Base-by-base conservation (phyloP, 148 eudicot species). In the Suaeda aralocaspica region DNA sequence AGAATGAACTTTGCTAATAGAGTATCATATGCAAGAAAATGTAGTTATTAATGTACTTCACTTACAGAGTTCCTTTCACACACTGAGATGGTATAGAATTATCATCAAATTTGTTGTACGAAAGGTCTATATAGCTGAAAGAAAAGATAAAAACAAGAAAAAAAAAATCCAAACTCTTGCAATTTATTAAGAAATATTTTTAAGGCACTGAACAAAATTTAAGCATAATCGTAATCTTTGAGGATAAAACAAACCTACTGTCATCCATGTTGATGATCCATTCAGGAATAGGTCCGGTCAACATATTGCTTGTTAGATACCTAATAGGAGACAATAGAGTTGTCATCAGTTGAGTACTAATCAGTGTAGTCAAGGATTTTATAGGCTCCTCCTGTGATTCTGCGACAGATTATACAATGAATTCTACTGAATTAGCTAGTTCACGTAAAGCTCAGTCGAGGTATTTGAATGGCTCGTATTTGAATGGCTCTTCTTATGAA, bases 51-150 rank as follows among this genome's bases (percentile, higher is more conserved):
- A 19, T 30, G 41, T 6, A 31, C 39, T 26, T 18, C 31, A 46
- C 87, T 75, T 68, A 84, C 87, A 81, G 71, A 49, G 68, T 70
- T 15, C 46, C 72, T 18, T 0, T 53, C 8, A 36, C 49, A 71
- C 85, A 81, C 46, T 46, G 28, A 68, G 77, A 6, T 25, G 83
- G 70, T 64, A 68, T 69, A 26, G 78, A 65, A 36, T 56, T 53
- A 66, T 48, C 72, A 30, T 59, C 51, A 39, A 85, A 83, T 36
- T 78, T 80, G 65, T 85, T 83, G 77, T 82, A 85, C 21, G 89
- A 85, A 67, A 85, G 84, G 65, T 85, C 89, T 46, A 78, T 71
- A 24, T 9, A 46, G 36, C 89, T 85, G 84, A 59, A 67, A 46
- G 6, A 16, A 66, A 45, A 15, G 11, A 39, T 7, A 63, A 3